phyloP scores from a whole-genome alignment of 139 green algal species.

The Nannochloris sp. region DNA sequence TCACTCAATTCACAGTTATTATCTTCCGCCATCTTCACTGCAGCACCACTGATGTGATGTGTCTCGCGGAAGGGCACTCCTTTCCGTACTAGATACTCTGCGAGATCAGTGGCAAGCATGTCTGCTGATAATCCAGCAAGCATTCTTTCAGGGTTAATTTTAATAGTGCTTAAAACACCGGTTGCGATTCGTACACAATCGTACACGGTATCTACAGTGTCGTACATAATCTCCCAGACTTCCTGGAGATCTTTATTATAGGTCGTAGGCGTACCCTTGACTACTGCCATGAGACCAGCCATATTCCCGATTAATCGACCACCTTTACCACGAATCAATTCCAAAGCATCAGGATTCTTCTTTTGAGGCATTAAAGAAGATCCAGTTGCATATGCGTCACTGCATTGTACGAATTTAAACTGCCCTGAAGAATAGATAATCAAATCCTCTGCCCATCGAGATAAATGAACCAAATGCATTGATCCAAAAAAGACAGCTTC shows the following conservation, averaged over 20 bases:
- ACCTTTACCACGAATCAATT: constrained; percentile 86
- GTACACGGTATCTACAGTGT: constrained; percentile 84
- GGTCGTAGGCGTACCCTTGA: constrained; percentile 93
- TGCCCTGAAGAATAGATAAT: constrained; percentile 90
- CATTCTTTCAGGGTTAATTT: constrained; percentile 85
- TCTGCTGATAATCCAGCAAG: constrained; percentile 73
- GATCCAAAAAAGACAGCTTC: constrained; percentile 82
- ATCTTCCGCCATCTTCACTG: constrained; percentile 90
- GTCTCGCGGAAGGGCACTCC: constrained; percentile 91
- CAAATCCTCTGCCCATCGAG: constrained; percentile 88
- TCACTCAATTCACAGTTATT: constrained; percentile 57
- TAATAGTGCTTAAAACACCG: constrained; percentile 85
- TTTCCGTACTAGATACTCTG: constrained; percentile 99
- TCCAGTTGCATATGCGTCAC: constrained; percentile 90
- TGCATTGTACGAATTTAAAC: constrained; percentile 89
- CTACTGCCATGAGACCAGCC: constrained; percentile 72
- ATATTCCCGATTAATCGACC: constrained; percentile 79
- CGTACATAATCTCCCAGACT: constrained; percentile 79
- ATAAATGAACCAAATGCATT: constrained; percentile 81
- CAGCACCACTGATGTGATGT: constrained; percentile 86
- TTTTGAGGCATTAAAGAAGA: constrained; percentile 98
- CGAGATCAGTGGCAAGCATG: constrained; percentile 97
- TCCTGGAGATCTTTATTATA: constrained; percentile 99
- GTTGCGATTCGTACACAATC: constrained; percentile 88
- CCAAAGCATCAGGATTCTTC: constrained; percentile 99